These are phyloP conservation scores for Pseudopithomyces maydicus DNA, from an alignment of 2,329 filamentous ascomycete genomes.

Conservation along the genomic window DNA sequence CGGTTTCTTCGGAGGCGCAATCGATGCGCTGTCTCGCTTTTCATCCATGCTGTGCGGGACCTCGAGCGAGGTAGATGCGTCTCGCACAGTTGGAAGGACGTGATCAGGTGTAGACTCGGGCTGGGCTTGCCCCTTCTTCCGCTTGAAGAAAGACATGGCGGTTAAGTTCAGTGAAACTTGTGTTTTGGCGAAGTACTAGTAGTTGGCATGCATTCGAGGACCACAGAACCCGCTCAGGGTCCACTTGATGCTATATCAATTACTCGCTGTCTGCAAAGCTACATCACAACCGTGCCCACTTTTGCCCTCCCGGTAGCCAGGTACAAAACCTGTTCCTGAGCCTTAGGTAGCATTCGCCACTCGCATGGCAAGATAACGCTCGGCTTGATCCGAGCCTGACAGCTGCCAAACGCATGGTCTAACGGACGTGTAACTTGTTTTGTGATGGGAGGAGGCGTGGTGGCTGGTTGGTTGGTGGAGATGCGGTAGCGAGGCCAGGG, in stretches of 20 bases:
- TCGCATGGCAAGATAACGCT: slow-evolving; percentile 8
- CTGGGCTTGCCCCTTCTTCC: background rate
- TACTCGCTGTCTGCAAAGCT: background rate
- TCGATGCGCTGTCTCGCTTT: slow-evolving; percentile 7
- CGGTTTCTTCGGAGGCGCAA: slow-evolving; percentile 6
- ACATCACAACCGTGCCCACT: background rate
- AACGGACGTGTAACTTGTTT: slow-evolving; percentile 18
- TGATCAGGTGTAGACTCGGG: background rate
- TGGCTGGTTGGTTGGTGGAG: slow-evolving; percentile 9
- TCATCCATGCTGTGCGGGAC: slow-evolving; percentile 5
- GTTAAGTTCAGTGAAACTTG: background rate
- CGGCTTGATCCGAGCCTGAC: background rate
- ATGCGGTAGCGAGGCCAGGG: slow-evolving; percentile 9
- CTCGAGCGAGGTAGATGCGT: slow-evolving; percentile 1
- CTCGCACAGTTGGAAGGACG: background rate
- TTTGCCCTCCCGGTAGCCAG: slow-evolving; percentile 7
- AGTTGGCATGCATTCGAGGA: background rate
- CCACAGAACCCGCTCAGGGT: background rate
- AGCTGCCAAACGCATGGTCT: background rate
- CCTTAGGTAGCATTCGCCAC: slow-evolving; percentile 4
- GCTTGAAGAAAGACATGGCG: slow-evolving; percentile 8
- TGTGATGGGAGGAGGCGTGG: slow-evolving; percentile 9
- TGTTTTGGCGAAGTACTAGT: background rate
- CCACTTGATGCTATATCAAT: background rate
- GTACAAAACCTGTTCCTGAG: slow-evolving; percentile 27